Percentiles rank a stretch among this genome's conserved stretches.
These are phyloP conservation scores for Coprinopsis sp. DNA, from an alignment of 768 basidiomycete genomes.

Conservation along the genomic window DNA sequence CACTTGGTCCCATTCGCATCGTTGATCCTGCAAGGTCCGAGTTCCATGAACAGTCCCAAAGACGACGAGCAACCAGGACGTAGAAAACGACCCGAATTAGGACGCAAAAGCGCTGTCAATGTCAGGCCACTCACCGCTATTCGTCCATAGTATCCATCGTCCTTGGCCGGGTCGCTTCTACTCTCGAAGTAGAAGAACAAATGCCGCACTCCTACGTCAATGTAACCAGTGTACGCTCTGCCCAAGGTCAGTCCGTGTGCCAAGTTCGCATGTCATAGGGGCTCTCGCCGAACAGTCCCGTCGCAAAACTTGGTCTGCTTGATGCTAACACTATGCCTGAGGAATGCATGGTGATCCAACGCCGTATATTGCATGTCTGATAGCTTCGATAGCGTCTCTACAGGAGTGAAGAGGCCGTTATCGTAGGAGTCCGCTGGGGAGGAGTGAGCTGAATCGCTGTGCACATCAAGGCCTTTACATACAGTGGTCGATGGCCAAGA, in stretches of 20 bases:
- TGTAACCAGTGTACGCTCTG: constrained; percentile 62
- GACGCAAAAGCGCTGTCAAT: neutral
- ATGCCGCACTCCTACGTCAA: constrained; percentile 59
- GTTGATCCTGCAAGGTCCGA: constrained; percentile 67
- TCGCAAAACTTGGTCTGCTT: constrained; percentile 60
- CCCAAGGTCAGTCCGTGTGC: too few species aligned
- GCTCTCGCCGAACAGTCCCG: constrained; percentile 45
- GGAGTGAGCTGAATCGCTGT: too few species aligned
- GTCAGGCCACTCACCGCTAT: constrained; percentile 2
- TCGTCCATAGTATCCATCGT: constrained; percentile 39
- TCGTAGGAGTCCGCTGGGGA: too few species aligned
- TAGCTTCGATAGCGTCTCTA: constrained; percentile 6
- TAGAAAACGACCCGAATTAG: constrained; percentile 2
- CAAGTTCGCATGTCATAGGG: too few species aligned
- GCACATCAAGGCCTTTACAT: too few species aligned
- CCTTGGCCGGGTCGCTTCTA: constrained; percentile 52
- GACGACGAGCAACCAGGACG: constrained; percentile 43
- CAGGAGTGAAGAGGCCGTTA: constrained; percentile 12
- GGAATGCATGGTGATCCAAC: constrained; percentile 45
- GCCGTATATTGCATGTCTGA: constrained; percentile 12
- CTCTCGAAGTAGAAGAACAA: constrained; percentile 78
- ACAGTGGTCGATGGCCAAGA: too few species aligned
- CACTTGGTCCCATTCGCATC: constrained; percentile 45
- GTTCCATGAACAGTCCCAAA: constrained; percentile 69
- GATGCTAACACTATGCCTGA: constrained; percentile 49